These are phyloP conservation scores for Hippophae tibetana DNA, from an alignment of 306 rosid species.

Conservation along the genomic window DNA sequence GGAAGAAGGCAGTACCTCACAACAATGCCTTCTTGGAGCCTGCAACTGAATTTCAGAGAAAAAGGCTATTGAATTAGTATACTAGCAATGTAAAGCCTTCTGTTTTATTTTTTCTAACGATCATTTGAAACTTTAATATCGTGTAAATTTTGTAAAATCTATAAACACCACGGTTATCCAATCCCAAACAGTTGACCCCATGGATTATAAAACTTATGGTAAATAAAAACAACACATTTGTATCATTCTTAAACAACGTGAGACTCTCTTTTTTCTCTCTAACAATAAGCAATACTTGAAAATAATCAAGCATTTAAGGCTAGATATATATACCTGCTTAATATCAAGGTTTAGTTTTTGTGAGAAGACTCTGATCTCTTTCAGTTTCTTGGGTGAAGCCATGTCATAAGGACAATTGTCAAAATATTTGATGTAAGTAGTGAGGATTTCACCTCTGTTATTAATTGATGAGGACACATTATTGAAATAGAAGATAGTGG, in stretches of 20 bases:
- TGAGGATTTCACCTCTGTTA: constrained; percentile 29
- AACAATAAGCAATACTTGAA: neutral
- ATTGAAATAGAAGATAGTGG: constrained; percentile 55
- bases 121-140: too few species aligned
- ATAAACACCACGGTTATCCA: too few species aligned
- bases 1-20: constrained; percentile 47
- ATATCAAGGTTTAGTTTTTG: constrained; percentile 45
- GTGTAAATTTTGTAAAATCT: too few species aligned
- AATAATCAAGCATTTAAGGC: neutral
- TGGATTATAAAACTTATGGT: too few species aligned
- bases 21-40: constrained; percentile 90
- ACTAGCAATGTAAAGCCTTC: too few species aligned
- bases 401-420: constrained; percentile 45
- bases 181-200: too few species aligned
- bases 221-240: too few species aligned
- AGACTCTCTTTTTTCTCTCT: too few species aligned
- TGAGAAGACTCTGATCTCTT: constrained; percentile 47
- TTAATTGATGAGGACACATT: constrained; percentile 18
- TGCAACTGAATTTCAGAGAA: constrained; percentile 42
- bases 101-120: too few species aligned
- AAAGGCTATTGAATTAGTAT: constrained; percentile 3
- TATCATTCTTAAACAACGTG: too few species aligned
- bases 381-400: constrained; percentile 44
- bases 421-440: constrained; percentile 36
- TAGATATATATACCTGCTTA: constrained; percentile 39